Evolutionary conservation across 352 stramenopile genomes (phyloP).

Genomic region (Lagenidium giganteum): DNA sequence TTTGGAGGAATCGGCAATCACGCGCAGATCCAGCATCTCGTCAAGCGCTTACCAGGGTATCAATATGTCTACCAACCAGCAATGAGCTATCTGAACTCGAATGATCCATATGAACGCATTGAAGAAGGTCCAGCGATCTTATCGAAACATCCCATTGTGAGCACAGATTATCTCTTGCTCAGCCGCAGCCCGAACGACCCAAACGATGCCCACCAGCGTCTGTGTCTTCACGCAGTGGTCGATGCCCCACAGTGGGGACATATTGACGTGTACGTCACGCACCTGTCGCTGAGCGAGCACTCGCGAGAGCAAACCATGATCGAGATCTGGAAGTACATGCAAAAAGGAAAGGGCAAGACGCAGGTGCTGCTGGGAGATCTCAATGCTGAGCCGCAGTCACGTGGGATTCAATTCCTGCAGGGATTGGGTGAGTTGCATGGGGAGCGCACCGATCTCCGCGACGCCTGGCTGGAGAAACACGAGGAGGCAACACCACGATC

Average conservation of each 20-base stretch:
- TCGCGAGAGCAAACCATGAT: constrained; percentile 71
- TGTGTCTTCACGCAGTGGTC: constrained; percentile 78
- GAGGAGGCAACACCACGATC: constrained; percentile 58
- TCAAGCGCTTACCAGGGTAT: constrained; percentile 48
- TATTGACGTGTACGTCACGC: constrained; percentile 85
- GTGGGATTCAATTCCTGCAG: constrained; percentile 74
- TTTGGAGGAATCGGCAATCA: constrained; percentile 59
- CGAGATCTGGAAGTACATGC: constrained; percentile 82
- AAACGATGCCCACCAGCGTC: constrained; percentile 79
- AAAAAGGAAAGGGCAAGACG: constrained; percentile 43
- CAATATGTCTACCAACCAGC: constrained; percentile 85
- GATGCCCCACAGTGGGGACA: constrained; percentile 53
- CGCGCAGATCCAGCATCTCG: constrained; percentile 76
- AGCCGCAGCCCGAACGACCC: constrained; percentile 76
- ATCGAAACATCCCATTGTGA: constrained; percentile 73
- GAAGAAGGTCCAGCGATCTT: constrained; percentile 82
- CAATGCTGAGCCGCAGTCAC: constrained; percentile 83
- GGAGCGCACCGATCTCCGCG: constrained; percentile 59
- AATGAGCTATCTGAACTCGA: constrained; percentile 78
- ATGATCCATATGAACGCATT: constrained; percentile 61
- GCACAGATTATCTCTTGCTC: constrained; percentile 76
- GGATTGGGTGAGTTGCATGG: constrained; percentile 46
- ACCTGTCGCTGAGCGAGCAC: constrained; percentile 76
- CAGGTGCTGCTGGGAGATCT: constrained; percentile 83
- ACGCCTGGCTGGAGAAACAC: constrained; percentile 70